phyloP scores from a whole-genome alignment of 1,284 basidiomycete species.

The Agroathelia rolfsii region DNA sequence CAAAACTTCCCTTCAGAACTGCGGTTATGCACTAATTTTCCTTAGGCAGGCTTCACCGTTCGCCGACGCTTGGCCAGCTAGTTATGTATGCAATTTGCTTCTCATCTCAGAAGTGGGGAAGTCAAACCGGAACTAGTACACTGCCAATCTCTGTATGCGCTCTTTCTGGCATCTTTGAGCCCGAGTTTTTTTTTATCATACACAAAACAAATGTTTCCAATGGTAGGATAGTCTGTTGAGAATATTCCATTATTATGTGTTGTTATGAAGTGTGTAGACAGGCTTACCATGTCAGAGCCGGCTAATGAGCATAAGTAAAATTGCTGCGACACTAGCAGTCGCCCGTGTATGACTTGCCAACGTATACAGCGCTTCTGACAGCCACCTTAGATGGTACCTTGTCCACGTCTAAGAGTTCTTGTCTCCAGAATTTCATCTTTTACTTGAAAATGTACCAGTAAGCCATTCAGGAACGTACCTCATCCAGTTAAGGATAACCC shows the following conservation, averaged over 20 bases:
- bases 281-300: no score
- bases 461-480: conserved; percentile 34
- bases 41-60: conserved; percentile 24
- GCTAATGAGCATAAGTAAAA: no score
- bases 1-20: no score
- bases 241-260: no score
- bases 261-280: no score
- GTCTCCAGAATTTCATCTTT: conserved; percentile 32
- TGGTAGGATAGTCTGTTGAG: conserved; percentile 18
- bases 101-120: conserved; percentile 28
- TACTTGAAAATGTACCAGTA: conserved; percentile 38
- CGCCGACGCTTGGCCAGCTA: conserved; percentile 26
- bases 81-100: conserved; percentile 28
- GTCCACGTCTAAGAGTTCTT: no score
- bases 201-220: conserved; percentile 23
- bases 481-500: no score
- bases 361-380: conserved; percentile 12
- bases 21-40: no score
- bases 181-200: conserved; percentile 27
- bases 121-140: conserved; percentile 22
- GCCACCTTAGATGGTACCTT: conserved; percentile 26
- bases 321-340: no score
- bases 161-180: conserved; percentile 26
- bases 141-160: conserved; percentile 31
- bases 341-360: conserved; percentile 15